Evolutionary conservation across 2,329 filamentous ascomycete genomes (phyloP).

Genomic region (Myriosclerotinia curreyana): DNA sequence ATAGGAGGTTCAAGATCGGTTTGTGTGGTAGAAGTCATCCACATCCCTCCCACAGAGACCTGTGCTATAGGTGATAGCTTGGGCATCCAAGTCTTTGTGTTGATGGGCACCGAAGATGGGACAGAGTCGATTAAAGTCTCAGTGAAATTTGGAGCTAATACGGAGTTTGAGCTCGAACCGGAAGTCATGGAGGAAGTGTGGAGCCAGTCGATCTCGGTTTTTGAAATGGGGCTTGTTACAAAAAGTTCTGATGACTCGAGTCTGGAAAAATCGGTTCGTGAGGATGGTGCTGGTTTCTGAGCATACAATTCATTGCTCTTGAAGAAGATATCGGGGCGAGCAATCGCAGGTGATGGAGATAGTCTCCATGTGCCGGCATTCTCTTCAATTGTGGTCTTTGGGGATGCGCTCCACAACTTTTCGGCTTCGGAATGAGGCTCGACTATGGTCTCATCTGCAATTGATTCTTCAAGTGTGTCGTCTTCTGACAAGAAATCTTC

Average conservation of each 20-base stretch:
- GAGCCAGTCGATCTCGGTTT: constrained; percentile 5
- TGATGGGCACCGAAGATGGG: neutral
- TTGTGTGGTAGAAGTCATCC: constrained; percentile 19
- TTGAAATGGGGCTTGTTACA: neutral
- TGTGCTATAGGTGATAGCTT: constrained; percentile 10
- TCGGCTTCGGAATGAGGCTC: neutral
- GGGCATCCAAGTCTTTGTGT: constrained; percentile 18
- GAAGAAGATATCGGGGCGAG: constrained; percentile 1
- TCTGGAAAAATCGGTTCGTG: neutral
- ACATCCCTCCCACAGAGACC: constrained; percentile 23
- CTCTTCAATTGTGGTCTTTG: neutral
- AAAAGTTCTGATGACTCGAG: constrained; percentile 14
- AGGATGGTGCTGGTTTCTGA: neutral
- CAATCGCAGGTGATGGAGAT: no score
- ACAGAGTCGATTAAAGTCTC: neutral
- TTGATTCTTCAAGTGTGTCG: neutral
- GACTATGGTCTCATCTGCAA: neutral
- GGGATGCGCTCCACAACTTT: neutral
- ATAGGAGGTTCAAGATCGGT: neutral
- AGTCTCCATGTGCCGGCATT: neutral
- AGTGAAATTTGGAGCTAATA: neutral
- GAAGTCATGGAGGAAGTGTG: constrained; percentile 7
- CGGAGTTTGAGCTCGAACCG: neutral
- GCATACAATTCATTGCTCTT: neutral
- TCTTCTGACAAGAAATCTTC: neutral